phyloP scores from a whole-genome alignment of 148 eudicot genomes.

The Agrostemma githago region DNA sequence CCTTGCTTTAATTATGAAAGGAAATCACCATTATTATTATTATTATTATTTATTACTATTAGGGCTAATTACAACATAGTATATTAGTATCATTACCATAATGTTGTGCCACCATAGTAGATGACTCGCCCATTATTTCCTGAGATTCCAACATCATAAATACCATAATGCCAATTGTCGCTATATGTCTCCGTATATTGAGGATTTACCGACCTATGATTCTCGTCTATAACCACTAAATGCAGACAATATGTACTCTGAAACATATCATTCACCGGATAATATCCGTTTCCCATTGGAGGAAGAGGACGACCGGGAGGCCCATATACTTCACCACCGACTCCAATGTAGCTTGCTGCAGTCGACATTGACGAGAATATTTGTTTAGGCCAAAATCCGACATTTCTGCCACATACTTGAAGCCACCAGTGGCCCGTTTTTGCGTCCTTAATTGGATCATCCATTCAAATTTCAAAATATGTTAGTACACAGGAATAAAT shows the following conservation, averaged over 20 bases:
- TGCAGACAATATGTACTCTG: background rate
- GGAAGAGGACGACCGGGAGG: background rate
- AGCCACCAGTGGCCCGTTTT: slow-evolving; percentile 2
- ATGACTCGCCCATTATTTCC: background rate
- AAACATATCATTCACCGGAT: background rate
- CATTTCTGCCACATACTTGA: background rate
- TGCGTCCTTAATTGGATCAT: background rate
- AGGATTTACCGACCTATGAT: background rate
- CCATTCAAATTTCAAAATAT: background rate
- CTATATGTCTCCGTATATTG: background rate
- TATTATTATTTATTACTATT: too few species aligned
- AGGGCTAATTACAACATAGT: background rate
- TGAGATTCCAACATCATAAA: background rate
- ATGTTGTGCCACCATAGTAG: background rate
- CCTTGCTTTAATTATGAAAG: too few species aligned
- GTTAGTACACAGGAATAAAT: background rate
- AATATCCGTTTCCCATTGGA: slow-evolving; percentile 1
- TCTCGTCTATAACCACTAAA: background rate
- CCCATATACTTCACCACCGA: background rate
- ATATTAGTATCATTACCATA: background rate
- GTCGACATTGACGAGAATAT: background rate
- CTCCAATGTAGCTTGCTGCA: slow-evolving; percentile 1
- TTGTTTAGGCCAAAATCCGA: slow-evolving; percentile 2
- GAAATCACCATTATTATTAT: too few species aligned
- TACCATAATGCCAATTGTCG: slow-evolving; percentile 7